Evolutionary conservation across 2,329 filamentous ascomycete genomes (phyloP).

Genomic region (Fusarium sp.): DNA sequence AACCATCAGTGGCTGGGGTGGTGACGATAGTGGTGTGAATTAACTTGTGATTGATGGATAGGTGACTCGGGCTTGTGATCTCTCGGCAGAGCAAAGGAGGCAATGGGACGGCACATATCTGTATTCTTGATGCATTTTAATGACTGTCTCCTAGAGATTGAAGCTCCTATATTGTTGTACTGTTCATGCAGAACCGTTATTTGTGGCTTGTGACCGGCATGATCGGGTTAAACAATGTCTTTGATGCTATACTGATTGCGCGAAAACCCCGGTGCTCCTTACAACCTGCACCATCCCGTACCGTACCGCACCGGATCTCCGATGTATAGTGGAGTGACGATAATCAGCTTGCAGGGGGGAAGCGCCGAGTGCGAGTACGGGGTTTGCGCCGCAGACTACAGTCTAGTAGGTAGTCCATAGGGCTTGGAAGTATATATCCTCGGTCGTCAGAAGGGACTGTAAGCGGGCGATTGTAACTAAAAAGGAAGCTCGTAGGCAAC

Average conservation of each 20-base stretch:
- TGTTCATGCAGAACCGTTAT: not conserved
- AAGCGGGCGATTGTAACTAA: not conserved
- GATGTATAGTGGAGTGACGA: conserved; percentile 34
- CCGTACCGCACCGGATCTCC: conserved; percentile 29
- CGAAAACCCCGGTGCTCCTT: not conserved
- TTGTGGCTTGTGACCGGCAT: conserved; percentile 13
- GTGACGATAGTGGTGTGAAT: conserved; percentile 25
- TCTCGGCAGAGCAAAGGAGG: conserved; percentile 6
- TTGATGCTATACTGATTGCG: not conserved
- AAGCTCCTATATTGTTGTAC: not conserved
- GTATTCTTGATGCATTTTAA: not conserved
- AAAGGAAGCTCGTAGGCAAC: not conserved
- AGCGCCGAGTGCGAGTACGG: conserved; percentile 23
- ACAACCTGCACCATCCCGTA: not conserved
- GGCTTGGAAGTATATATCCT: not conserved
- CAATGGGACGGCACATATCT: not conserved
- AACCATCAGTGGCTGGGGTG: not conserved
- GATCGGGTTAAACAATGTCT: conserved; percentile 14
- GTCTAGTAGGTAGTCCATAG: not conserved
- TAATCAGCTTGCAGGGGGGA: conserved; percentile 18
- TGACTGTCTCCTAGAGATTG: not conserved
- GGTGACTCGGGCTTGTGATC: conserved; percentile 6
- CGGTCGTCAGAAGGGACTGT: not conserved
- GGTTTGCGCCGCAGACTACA: conserved; percentile 10
- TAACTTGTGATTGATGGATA: conserved; percentile 25